Percentiles rank a stretch among this genome's conserved stretches.
Conservation (phyloP, 805 yeast genomes). For the Candida pini region DNA sequence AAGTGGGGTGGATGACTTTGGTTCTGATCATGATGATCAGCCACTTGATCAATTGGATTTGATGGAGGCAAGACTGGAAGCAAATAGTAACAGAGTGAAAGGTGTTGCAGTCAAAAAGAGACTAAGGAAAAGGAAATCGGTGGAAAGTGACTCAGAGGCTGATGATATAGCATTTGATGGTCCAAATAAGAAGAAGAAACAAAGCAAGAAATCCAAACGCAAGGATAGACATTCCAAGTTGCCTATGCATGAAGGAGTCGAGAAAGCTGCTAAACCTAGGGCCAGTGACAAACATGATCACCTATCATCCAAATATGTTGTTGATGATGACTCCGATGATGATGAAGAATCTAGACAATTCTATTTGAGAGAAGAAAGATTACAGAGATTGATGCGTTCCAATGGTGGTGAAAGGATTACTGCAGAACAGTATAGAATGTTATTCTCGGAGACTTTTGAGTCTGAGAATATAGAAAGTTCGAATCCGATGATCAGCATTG, state of each 20-base stretch:
- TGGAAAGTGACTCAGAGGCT: constrained; percentile 7
- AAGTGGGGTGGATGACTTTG: constrained; percentile 37
- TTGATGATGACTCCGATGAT: constrained; percentile 61
- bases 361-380: constrained; percentile 48
- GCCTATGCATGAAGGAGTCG: constrained; percentile 8
- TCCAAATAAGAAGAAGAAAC: constrained; percentile 6
- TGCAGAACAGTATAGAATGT: constrained; percentile 23
- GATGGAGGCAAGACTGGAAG: constrained; percentile 29
- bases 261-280: constrained; percentile 5
- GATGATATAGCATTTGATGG: constrained; percentile 15
- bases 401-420: constrained; percentile 23
- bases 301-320: constrained; percentile 50
- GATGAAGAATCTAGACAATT: constrained; percentile 47
- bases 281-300: constrained; percentile 11
- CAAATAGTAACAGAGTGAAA: constrained; percentile 10
- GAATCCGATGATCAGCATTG: constrained; percentile 8
- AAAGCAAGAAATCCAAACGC: constrained; percentile 9
- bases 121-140: constrained; percentile 7
- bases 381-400: constrained; percentile 32
- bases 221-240: constrained; percentile 6
- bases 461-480: no score
- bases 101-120: constrained; percentile 19
- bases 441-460: no score
- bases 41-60: constrained; percentile 33
- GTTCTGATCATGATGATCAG: constrained; percentile 27